Conservation (phyloP, 163 green algal species). For the Scenedesmus sp. region DNA sequence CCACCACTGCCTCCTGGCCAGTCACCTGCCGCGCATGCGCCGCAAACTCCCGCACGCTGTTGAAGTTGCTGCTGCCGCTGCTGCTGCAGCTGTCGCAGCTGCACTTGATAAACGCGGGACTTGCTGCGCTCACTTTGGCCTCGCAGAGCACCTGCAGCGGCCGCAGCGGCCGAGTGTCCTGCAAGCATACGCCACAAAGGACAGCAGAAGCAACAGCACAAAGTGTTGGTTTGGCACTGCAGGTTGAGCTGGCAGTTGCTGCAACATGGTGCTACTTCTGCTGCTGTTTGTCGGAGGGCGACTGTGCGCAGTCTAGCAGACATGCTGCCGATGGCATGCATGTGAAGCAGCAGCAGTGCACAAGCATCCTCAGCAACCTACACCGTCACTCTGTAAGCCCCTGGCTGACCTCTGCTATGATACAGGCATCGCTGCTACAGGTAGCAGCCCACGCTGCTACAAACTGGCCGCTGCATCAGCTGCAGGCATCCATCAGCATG, state of each 20-base stretch:
- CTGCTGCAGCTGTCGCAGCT: conserved; percentile 37
- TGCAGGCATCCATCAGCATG: background rate
- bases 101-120: conserved; percentile 37
- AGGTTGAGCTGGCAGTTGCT: background rate
- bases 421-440: background rate
- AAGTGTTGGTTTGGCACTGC: background rate
- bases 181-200: background rate
- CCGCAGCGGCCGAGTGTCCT: background rate
- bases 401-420: background rate
- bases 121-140: conserved; percentile 36
- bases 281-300: background rate
- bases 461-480: no score
- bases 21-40: conserved; percentile 24
- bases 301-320: background rate
- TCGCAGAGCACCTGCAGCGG: conserved; percentile 43
- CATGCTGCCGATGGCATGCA: background rate
- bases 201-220: background rate
- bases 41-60: conserved; percentile 27
- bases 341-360: background rate
- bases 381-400: background rate
- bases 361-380: background rate
- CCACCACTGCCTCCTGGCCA: conserved; percentile 7
- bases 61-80: conserved; percentile 11
- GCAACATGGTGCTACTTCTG: no score
- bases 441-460: background rate